Evolutionary conservation across 768 basidiomycete species (phyloP).

Genomic region (Pleurotus platypus): DNA sequence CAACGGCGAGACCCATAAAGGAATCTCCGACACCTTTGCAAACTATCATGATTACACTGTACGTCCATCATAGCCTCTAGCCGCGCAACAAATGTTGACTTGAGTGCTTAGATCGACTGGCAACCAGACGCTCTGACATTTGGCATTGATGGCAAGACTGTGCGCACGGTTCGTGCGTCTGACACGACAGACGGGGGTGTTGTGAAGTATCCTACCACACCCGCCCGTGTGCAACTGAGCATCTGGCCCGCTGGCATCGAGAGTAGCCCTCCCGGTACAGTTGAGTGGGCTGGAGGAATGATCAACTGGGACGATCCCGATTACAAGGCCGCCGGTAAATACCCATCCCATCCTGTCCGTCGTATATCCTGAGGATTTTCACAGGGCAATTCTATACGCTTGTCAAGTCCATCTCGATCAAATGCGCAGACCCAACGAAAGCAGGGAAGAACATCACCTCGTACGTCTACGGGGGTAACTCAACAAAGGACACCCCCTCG

Average conservation of each 20-base stretch:
- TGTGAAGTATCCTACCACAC: slow-evolving; percentile 69
- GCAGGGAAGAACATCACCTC: slow-evolving; percentile 48
- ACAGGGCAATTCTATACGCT: slow-evolving; percentile 69
- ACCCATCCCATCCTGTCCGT: background rate
- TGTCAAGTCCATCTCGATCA: slow-evolving; percentile 57
- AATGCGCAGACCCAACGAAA: slow-evolving; percentile 51
- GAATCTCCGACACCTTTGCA: slow-evolving; percentile 57
- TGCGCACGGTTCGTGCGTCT: slow-evolving; percentile 62
- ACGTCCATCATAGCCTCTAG: slow-evolving; percentile 18
- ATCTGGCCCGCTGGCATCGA: slow-evolving; percentile 83
- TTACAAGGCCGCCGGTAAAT: slow-evolving; percentile 59
- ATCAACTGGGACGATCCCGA: slow-evolving; percentile 82
- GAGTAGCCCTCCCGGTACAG: slow-evolving; percentile 57
- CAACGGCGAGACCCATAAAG: slow-evolving; percentile 44
- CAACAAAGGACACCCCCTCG: slow-evolving; percentile 46
- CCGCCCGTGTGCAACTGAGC: slow-evolving; percentile 77
- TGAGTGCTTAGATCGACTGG: slow-evolving; percentile 68
- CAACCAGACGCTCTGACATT: slow-evolving; percentile 63
- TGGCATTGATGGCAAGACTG: slow-evolving; percentile 65
- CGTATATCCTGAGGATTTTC: background rate
- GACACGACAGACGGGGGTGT: slow-evolving; percentile 61
- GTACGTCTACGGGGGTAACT: slow-evolving; percentile 61
- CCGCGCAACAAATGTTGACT: background rate
- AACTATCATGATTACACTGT: slow-evolving; percentile 80
- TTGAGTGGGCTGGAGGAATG: slow-evolving; percentile 79